Evolutionary conservation across 1,139 yeast species (phyloP).

Genomic region (Zygosaccharomyces sapae): DNA sequence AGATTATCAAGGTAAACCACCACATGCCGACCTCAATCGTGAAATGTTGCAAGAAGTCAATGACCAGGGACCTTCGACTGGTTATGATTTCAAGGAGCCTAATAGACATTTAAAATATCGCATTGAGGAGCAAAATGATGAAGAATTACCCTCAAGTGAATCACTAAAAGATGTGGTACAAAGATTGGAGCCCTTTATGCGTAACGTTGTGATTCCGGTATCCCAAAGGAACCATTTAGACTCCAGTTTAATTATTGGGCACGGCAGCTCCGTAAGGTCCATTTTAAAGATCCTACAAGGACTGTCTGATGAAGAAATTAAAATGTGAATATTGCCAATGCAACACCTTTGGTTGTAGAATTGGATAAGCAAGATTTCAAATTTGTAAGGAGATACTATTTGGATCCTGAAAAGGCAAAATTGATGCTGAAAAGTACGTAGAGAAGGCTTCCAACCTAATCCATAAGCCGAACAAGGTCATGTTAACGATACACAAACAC

Average conservation of each 20-base stretch:
- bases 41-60: slow-evolving; percentile 34
- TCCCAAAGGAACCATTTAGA: slow-evolving; percentile 41
- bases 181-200: slow-evolving; percentile 55
- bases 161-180: slow-evolving; percentile 63
- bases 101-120: slow-evolving; percentile 34
- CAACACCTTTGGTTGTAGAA: slow-evolving; percentile 64
- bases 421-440: slow-evolving; percentile 62
- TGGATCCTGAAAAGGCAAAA: slow-evolving; percentile 68
- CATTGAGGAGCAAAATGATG: slow-evolving; percentile 39
- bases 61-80: slow-evolving; percentile 33
- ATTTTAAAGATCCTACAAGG: slow-evolving; percentile 54
- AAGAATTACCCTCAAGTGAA: slow-evolving; percentile 58
- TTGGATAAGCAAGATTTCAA: slow-evolving; percentile 43
- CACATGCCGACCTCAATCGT: slow-evolving; percentile 40
- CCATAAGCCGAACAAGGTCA: slow-evolving; percentile 19
- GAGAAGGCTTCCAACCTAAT: slow-evolving; percentile 48
- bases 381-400: slow-evolving; percentile 47
- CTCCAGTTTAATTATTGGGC: slow-evolving; percentile 62
- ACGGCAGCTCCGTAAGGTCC: slow-evolving; percentile 73
- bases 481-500: too few relatives aligned
- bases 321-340: slow-evolving; percentile 72
- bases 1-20: slow-evolving; percentile 66
- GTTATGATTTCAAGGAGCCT: slow-evolving; percentile 38
- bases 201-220: slow-evolving; percentile 41
- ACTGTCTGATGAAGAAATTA: slow-evolving; percentile 59